A percentile compares a stretch with the other conserved stretches of the same genome.
Evolutionary conservation across 2,329 filamentous ascomycete genomes (phyloP).

Genomic region (Lachnum nothofagi): DNA sequence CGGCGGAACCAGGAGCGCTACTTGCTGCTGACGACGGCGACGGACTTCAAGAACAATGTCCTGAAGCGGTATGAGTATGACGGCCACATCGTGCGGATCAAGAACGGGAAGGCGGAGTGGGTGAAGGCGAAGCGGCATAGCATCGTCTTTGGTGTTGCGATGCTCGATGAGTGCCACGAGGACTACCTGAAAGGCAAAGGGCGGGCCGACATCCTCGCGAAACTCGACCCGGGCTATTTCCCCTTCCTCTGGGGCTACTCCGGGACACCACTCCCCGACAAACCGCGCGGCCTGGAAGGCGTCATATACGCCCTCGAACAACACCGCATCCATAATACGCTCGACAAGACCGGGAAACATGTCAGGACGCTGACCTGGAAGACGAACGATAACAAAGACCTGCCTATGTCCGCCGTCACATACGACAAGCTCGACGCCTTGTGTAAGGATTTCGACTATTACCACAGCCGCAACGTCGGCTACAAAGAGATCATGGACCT

Average conservation of each 20-base stretch:
- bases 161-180: constrained; percentile 24
- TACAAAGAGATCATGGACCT: constrained; percentile 2
- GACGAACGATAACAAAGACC: neutral
- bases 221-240: constrained; percentile 6
- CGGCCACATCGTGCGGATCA: neutral
- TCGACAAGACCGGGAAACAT: neutral
- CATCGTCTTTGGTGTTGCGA: constrained; percentile 23
- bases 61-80: constrained; percentile 10
- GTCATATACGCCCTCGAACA: constrained; percentile 18
- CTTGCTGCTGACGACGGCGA: constrained; percentile 16
- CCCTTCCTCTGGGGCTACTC: constrained; percentile 24
- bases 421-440: constrained; percentile 9
- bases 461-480: constrained; percentile 1
- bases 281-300: constrained; percentile 15
- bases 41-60: constrained; percentile 7
- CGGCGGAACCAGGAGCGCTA: constrained; percentile 12
- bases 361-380: neutral
- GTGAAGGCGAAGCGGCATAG: neutral
- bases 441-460: constrained; percentile 12
- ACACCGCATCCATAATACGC: constrained; percentile 3
- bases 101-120: neutral
- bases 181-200: constrained; percentile 12
- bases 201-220: constrained; percentile 7
- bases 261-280: constrained; percentile 16
- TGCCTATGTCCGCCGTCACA: neutral